Base-by-base conservation (phyloP, 805 yeast genomes). In the Schwanniomyces pseudopolymorphus region DNA sequence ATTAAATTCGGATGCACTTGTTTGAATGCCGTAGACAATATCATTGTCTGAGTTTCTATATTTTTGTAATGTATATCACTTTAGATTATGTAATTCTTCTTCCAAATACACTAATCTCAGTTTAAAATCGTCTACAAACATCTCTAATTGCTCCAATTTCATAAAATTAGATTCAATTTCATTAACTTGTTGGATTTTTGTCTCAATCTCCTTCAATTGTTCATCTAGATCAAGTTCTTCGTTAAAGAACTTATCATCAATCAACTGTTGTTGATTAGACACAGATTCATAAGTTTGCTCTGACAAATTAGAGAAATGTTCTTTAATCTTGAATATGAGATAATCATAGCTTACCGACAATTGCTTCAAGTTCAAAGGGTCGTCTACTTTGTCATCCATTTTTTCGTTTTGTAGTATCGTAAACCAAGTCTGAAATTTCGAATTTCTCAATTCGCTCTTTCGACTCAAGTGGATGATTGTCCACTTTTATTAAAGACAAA, bases 301-400 rank as follows among this genome's bases (percentile, higher is more conserved):
- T 6, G 81, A 72, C 20, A 83, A 61, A 2, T 70, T 64, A 19
- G 73, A 64, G 5, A 85, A 74, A 44, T 76, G 74, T 49, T 82
- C 87, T 39, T 76, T 74, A 42, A 87, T 83, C 58, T 79, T 81
- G 65, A 70, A 83, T 59, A 85, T 59, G 33, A 87, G 61, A 54
- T 84, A 83, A 55, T 87, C 92, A 58, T 78, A 85, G 44, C 76
- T 78, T 20, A 84, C 67, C 0, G 87, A 79, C 37, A 87, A 65
- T 46, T 77, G 74, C 54, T 80, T 78, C 14, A 86, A 73, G 10
- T 83, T 79, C 21, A 86, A 65, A 1, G 89, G 89, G 61, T 86
- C 91, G 20, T 75, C 79, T 13, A 49, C 54, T 22, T 41, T 22
- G 13, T 14, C 40, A 24, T 21, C 20, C 40, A 38, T 38, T 22